Percentiles rank a stretch among this genome's conserved stretches.
phyloP scores from a whole-genome alignment of 2,329 filamentous ascomycete species.

The Penicillium sp. region DNA sequence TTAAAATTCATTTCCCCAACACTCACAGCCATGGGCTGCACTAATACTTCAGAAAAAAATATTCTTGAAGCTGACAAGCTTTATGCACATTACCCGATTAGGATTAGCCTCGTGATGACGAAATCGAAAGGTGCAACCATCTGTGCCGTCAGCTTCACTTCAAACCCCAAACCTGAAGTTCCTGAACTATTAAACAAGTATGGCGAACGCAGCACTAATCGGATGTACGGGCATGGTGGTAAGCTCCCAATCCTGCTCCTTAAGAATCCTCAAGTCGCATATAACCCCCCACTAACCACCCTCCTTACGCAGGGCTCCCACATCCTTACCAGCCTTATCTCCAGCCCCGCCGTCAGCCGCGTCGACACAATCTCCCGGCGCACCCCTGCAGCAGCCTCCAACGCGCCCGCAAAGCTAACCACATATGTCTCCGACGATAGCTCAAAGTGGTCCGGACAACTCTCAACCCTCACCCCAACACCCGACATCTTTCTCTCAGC shows the following conservation, averaged over 20 bases:
- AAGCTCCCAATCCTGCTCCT: slow-evolving; percentile 24
- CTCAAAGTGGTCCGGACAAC: slow-evolving; percentile 64
- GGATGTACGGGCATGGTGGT: slow-evolving; percentile 54
- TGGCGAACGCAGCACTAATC: slow-evolving; percentile 48
- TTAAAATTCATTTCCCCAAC: no score
- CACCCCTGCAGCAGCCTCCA: slow-evolving; percentile 42
- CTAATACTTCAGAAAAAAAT: no score
- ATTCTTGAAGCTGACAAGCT: background rate
- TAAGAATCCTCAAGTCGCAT: background rate
- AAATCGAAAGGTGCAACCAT: background rate
- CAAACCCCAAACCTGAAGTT: background rate
- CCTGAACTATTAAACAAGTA: slow-evolving; percentile 16
- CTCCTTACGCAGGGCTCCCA: slow-evolving; percentile 61
- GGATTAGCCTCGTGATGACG: background rate
- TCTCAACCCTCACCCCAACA: slow-evolving; percentile 56
- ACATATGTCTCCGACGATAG: slow-evolving; percentile 69
- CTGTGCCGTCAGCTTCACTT: background rate
- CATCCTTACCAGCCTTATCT: slow-evolving; percentile 63
- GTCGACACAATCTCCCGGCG: slow-evolving; percentile 51
- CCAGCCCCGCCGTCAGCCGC: slow-evolving; percentile 38
- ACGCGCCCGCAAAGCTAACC: slow-evolving; percentile 62
- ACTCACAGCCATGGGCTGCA: no score
- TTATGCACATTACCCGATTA: background rate
- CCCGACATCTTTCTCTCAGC: slow-evolving; percentile 72
- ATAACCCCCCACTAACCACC: slow-evolving; percentile 12